Percentiles rank a stretch among this genome's conserved stretches.
These are phyloP conservation scores for Plasmodium ovale DNA, from an alignment of 169 alveolate species.

Conservation along the genomic window DNA sequence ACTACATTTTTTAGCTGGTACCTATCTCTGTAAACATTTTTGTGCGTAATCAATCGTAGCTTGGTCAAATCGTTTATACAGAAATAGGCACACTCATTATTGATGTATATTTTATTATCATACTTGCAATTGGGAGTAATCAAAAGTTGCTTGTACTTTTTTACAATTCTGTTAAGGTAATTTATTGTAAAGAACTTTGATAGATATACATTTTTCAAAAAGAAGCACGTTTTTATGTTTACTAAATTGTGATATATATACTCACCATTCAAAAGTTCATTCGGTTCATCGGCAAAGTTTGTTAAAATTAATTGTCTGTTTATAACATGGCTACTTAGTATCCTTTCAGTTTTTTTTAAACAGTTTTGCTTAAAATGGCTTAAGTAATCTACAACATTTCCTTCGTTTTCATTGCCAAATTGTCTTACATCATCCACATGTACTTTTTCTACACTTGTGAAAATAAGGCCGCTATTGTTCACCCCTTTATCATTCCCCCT, in stretches of 20 bases:
- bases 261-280: conserved; percentile 32
- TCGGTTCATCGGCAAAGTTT: conserved; percentile 45
- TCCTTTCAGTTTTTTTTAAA: conserved; percentile 9
- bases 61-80: conserved; percentile 53
- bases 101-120: conserved; percentile 60
- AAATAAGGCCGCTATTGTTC: conserved; percentile 41
- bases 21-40: conserved; percentile 36
- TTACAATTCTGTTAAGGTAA: conserved; percentile 26
- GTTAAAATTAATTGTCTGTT: conserved; percentile 60
- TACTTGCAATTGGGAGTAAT: conserved; percentile 31
- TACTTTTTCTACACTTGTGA: conserved; percentile 21
- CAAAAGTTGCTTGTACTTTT: conserved; percentile 29
- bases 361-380: conserved; percentile 16
- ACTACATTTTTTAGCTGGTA: conserved; percentile 10
- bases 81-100: conserved; percentile 7
- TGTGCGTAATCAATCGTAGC: conserved; percentile 45
- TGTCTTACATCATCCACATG: conserved; percentile 15
- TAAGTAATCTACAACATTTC: conserved; percentile 16
- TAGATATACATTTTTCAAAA: conserved; percentile 35
- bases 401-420: background rate
- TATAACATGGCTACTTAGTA: conserved; percentile 5
- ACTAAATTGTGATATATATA: conserved; percentile 19
- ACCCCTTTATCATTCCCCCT: conserved; percentile 18
- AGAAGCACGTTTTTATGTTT: conserved; percentile 24
- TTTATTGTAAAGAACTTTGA: conserved; percentile 44